A percentile compares a stretch with the other conserved stretches of the same genome.
phyloP scores from a whole-genome alignment of 2,329 filamentous ascomycete genomes.

The Epichloe sylvatica region DNA sequence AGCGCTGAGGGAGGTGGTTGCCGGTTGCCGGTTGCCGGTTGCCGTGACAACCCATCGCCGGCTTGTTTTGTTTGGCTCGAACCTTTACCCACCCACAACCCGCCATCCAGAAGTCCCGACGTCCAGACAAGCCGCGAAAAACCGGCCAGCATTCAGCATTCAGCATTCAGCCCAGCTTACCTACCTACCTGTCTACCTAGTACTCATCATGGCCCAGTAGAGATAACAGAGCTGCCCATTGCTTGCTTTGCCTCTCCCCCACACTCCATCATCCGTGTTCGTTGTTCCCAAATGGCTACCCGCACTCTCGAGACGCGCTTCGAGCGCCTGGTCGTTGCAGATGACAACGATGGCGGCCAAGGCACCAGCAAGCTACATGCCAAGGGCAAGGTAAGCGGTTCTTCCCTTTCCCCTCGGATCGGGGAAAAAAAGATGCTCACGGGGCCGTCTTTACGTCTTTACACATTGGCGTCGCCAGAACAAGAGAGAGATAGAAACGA shows the following conservation, averaged over 20 bases:
- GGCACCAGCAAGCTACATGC: slow-evolving; percentile 36
- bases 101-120: background rate
- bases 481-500: background rate
- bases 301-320: slow-evolving; percentile 74
- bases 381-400: slow-evolving; percentile 60
- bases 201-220: background rate
- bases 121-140: too few relatives aligned
- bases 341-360: slow-evolving; percentile 61
- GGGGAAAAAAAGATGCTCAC: background rate
- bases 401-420: background rate
- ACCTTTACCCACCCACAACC: background rate
- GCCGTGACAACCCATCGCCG: slow-evolving; percentile 3
- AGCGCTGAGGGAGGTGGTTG: background rate
- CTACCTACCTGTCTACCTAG: too few relatives aligned
- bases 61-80: background rate
- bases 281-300: slow-evolving; percentile 45
- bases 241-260: background rate
- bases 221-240: background rate
- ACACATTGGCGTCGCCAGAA: background rate
- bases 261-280: background rate
- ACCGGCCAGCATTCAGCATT: background rate
- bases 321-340: slow-evolving; percentile 77
- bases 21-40: slow-evolving; percentile 5
- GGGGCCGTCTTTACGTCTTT: background rate
- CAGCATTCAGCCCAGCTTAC: background rate